These are phyloP conservation scores for Onygenales sp. DNA, from an alignment of 2,329 filamentous ascomycete species.

Conservation along the genomic window DNA sequence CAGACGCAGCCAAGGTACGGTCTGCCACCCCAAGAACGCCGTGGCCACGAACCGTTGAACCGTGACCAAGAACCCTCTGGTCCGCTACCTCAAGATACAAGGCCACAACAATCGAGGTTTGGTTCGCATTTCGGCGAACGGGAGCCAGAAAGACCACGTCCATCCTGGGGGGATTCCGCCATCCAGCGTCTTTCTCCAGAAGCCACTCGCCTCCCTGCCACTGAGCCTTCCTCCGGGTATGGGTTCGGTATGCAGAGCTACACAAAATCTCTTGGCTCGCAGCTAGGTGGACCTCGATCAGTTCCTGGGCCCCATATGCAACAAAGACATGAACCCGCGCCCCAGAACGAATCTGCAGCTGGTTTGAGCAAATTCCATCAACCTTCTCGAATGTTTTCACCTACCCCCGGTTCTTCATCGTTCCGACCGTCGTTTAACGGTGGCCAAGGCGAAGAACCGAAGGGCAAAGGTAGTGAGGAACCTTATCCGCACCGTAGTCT, in stretches of 20 bases:
- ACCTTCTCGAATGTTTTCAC: conserved; percentile 24
- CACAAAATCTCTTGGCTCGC: conserved; percentile 32
- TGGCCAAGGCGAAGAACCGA: conserved; percentile 25
- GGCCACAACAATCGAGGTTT: conserved; percentile 21
- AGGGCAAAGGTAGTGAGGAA: conserved; percentile 43
- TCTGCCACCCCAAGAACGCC: conserved; percentile 25
- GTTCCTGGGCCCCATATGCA: conserved; percentile 21
- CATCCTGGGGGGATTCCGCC: conserved; percentile 28
- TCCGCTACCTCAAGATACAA: conserved; percentile 17
- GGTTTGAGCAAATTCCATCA: conserved; percentile 20
- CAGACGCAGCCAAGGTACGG: conserved; percentile 22
- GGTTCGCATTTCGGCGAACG: conserved; percentile 24
- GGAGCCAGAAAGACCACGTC: conserved; percentile 20
- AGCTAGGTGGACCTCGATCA: conserved; percentile 25
- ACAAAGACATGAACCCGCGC: conserved; percentile 24
- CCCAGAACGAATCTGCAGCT: conserved; percentile 18
- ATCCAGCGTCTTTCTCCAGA: conserved; percentile 32
- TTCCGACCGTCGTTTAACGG: conserved; percentile 8
- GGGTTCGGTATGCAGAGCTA: conserved; percentile 33
- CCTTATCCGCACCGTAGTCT: conserved; percentile 57
- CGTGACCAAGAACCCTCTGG: conserved; percentile 25
- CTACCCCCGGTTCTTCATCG: conserved; percentile 23
- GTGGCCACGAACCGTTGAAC: conserved; percentile 24
- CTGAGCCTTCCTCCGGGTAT: conserved; percentile 23
- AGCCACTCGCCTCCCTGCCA: conserved; percentile 22